phyloP scores from a whole-genome alignment of 1,284 basidiomycete genomes.

The Tremellales sp. region DNA sequence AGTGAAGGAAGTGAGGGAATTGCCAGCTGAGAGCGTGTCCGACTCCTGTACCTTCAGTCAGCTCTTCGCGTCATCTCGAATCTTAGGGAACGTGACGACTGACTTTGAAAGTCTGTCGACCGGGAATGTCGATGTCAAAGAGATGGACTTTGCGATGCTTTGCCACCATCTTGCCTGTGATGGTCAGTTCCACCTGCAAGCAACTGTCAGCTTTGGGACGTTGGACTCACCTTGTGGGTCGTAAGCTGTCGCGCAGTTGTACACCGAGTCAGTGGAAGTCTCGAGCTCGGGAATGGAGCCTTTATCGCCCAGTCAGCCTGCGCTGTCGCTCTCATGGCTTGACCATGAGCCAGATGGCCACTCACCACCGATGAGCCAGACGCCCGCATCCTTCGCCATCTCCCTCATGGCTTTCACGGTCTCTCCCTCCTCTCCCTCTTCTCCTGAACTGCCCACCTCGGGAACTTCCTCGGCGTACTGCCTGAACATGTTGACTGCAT shows the following conservation, averaged over 20 bases:
- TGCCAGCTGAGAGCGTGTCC: constrained; percentile 81
- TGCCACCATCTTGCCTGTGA: constrained; percentile 61
- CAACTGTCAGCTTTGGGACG: too few relatives aligned
- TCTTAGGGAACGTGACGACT: constrained; percentile 11
- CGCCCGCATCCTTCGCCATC: constrained; percentile 71
- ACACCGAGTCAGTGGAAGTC: constrained; percentile 61
- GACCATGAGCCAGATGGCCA: not conserved
- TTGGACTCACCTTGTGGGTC: constrained; percentile 66
- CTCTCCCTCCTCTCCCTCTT: constrained; percentile 58
- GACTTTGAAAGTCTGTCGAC: constrained; percentile 93
- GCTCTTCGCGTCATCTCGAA: not conserved
- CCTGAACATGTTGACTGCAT: constrained; percentile 80
- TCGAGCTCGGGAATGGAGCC: constrained; percentile 87
- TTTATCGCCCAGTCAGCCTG: constrained; percentile 43
- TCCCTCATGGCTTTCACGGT: constrained; percentile 77
- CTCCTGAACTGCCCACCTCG: constrained; percentile 35
- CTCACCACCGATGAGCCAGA: constrained; percentile 88
- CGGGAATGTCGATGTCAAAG: constrained; percentile 97
- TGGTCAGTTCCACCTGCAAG: too few relatives aligned
- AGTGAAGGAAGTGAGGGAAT: constrained; percentile 74
- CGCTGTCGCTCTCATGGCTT: not conserved
- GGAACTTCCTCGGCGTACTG: constrained; percentile 76
- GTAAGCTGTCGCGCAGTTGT: constrained; percentile 90
- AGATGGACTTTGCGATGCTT: constrained; percentile 92
- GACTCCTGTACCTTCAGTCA: constrained; percentile 67